phyloP scores from a whole-genome alignment of 2,329 filamentous ascomycete species.

The Scytalidium sp. region DNA sequence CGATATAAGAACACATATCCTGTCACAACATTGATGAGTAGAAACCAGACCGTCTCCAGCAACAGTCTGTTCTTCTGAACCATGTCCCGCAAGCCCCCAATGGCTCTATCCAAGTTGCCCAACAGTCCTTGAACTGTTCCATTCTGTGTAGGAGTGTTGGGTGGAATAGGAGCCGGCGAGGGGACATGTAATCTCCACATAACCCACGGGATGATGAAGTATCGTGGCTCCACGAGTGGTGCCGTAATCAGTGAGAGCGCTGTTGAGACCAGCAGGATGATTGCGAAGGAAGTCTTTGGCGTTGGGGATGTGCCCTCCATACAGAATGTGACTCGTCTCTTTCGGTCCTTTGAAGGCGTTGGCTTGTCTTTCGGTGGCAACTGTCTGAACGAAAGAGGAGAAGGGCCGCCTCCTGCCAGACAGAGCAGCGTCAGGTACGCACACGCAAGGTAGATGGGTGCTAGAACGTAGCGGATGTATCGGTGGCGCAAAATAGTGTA shows the following conservation, averaged over 20 bases:
- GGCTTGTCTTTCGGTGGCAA: background rate
- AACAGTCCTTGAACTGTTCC: background rate
- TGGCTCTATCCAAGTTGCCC: background rate
- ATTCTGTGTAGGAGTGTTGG: background rate
- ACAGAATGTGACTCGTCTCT: background rate
- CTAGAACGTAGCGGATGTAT: conserved; percentile 62
- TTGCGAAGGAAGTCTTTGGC: conserved; percentile 46
- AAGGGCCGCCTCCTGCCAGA: conserved; percentile 43
- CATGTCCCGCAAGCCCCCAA: background rate
- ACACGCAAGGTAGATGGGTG: conserved; percentile 67
- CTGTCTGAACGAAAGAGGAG: too few relatives aligned
- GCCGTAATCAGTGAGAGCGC: conserved; percentile 79
- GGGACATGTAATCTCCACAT: conserved; percentile 85
- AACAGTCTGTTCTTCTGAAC: conserved; percentile 32
- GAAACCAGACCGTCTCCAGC: conserved; percentile 68
- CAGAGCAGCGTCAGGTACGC: conserved; percentile 66
- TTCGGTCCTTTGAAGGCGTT: background rate
- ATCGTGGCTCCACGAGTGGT: conserved; percentile 89
- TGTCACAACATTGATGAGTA: conserved; percentile 61
- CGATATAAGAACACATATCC: conserved; percentile 69
- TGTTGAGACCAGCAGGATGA: conserved; percentile 65
- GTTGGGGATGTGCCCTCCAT: background rate
- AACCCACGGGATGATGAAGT: conserved; percentile 94
- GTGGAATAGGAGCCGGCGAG: conserved; percentile 15
- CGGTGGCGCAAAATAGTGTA: conserved; percentile 69